Evolutionary conservation across 176 grass and related monocot genomes (phyloP).

Genomic region (Rhynchospora tenuis): DNA sequence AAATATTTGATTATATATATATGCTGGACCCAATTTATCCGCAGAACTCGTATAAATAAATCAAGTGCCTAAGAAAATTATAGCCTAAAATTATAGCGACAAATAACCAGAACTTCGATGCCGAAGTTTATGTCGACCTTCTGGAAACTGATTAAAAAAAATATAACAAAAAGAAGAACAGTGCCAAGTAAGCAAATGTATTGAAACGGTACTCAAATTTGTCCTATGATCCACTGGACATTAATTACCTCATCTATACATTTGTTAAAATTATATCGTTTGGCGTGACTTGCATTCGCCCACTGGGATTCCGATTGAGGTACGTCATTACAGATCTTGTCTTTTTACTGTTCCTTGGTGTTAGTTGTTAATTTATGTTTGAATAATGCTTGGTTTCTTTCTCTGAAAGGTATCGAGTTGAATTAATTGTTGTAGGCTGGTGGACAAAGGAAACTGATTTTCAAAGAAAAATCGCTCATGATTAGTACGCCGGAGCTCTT

Average conservation of each 20-base stretch:
- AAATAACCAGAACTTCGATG: neutral
- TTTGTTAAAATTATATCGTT: neutral
- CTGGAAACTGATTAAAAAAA: neutral
- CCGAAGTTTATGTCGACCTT: neutral
- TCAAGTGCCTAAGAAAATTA: neutral
- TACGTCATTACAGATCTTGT: neutral
- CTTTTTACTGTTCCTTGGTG: neutral
- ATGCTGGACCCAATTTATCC: neutral
- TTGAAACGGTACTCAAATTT: neutral
- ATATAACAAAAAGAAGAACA: neutral
- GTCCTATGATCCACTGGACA: neutral
- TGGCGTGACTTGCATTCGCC: neutral
- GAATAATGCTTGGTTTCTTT: neutral
- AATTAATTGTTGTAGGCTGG: neutral
- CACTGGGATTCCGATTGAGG: neutral
- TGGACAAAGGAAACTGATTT: neutral
- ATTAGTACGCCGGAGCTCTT: neutral
- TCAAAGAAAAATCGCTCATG: neutral
- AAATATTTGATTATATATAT: no score
- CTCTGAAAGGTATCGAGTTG: neutral
- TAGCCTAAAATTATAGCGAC: neutral
- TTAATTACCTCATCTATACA: neutral
- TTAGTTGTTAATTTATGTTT: neutral
- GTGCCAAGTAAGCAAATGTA: neutral
- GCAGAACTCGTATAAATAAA: neutral